phyloP scores from a whole-genome alignment of 202 grass and related monocot species.

The Schoenoplectus triqueter region DNA sequence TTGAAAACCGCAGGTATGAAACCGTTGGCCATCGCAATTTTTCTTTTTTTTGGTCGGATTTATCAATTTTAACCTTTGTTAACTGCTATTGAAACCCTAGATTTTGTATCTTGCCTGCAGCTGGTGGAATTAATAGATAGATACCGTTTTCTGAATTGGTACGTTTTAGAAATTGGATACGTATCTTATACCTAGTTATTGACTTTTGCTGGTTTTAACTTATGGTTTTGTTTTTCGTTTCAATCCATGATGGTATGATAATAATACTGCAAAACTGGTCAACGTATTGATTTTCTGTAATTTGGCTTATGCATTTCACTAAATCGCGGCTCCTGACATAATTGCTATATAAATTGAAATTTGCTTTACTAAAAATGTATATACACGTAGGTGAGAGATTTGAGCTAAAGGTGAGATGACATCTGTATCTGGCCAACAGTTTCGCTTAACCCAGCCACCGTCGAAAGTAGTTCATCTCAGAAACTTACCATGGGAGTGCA shows the following conservation, averaged over 20 bases:
- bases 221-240: not conserved
- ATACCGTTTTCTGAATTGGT: not conserved
- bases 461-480: slow-evolving; percentile 94
- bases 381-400: not conserved
- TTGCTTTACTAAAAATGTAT: not conserved
- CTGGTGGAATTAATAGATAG: not conserved
- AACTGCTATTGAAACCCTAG: not conserved
- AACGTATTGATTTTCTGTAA: not conserved
- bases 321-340: not conserved
- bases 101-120: not conserved
- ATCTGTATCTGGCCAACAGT: slow-evolving; percentile 71
- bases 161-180: not conserved
- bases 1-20: not conserved
- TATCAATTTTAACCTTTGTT: slow-evolving; percentile 2
- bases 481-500: slow-evolving; percentile 93
- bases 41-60: slow-evolving; percentile 1
- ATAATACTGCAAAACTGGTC: not conserved
- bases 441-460: slow-evolving; percentile 80
- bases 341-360: slow-evolving; percentile 8
- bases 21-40: not conserved
- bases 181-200: not conserved
- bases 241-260: not conserved
- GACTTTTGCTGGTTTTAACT: not conserved
- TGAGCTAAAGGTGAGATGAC: slow-evolving; percentile 50
- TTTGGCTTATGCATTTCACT: not conserved